Percentiles rank a stretch among this genome's conserved stretches.
Conservation (phyloP, 176 grass and related monocot species). For the Triticum turgidum region DNA sequence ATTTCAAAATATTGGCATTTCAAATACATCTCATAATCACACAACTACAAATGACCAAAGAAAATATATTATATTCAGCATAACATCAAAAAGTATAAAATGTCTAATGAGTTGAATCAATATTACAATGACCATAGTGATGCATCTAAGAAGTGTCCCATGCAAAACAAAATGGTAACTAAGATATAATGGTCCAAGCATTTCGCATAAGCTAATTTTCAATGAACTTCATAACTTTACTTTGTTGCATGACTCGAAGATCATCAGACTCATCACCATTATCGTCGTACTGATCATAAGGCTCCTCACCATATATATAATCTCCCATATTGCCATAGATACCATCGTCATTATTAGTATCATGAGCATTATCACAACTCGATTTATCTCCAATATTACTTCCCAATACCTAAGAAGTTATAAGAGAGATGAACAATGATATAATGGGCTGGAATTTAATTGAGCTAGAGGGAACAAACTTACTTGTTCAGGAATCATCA, state of each 20-base stretch:
- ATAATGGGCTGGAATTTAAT: too few species aligned
- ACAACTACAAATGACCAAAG: neutral
- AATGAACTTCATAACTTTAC: neutral
- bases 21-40: neutral
- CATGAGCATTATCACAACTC: too few species aligned
- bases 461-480: too few species aligned
- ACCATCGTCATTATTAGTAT: too few species aligned
- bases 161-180: neutral
- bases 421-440: too few species aligned
- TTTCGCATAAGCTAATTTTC: neutral
- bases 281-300: neutral
- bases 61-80: neutral
- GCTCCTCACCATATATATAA: too few species aligned
- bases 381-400: too few species aligned
- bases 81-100: neutral
- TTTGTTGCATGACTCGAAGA: neutral
- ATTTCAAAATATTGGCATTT: neutral
- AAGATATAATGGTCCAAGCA: neutral
- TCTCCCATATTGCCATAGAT: too few species aligned
- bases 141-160: neutral
- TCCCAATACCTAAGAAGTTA: too few species aligned
- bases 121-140: neutral
- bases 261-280: too few species aligned
- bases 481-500: too few species aligned
- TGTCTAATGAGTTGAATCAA: too few species aligned